phyloP scores from a whole-genome alignment of 1,284 basidiomycete species.

The Bjerkandera adusta region DNA sequence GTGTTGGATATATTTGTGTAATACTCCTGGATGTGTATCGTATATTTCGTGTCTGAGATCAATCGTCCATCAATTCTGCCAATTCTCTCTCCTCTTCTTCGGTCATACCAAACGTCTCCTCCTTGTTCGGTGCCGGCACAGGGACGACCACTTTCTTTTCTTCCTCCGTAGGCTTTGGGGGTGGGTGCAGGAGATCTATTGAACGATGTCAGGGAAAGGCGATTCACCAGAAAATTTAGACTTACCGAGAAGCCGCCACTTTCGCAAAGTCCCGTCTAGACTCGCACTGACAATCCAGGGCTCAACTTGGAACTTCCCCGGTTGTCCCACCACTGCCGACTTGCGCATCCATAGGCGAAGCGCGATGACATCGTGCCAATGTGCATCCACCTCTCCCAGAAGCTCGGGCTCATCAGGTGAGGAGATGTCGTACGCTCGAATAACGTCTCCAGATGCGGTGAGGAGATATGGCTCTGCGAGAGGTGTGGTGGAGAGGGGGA shows the following conservation, averaged over 20 bases:
- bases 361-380: conserved; percentile 83
- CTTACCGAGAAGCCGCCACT: conserved; percentile 77
- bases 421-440: conserved; percentile 73
- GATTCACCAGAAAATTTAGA: too few relatives aligned
- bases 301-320: conserved; percentile 43
- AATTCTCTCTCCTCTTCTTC: conserved; percentile 82
- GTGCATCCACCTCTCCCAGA: conserved; percentile 71
- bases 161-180: conserved; percentile 33
- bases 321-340: conserved; percentile 40
- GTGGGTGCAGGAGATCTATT: conserved; percentile 51
- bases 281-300: conserved; percentile 82
- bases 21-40: conserved; percentile 5
- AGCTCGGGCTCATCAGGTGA: conserved; percentile 62
- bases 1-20: not conserved
- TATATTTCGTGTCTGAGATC: too few relatives aligned
- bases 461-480: conserved; percentile 68
- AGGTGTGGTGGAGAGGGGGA: conserved; percentile 63
- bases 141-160: conserved; percentile 23
- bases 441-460: conserved; percentile 79
- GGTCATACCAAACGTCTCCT: conserved; percentile 42
- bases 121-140: conserved; percentile 19
- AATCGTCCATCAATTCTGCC: conserved; percentile 74
- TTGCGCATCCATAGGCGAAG: conserved; percentile 69
- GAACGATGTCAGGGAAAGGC: too few relatives aligned
- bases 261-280: conserved; percentile 82